These are phyloP conservation scores for Suillus subluteus DNA, from an alignment of 768 basidiomycete species.

Conservation along the genomic window DNA sequence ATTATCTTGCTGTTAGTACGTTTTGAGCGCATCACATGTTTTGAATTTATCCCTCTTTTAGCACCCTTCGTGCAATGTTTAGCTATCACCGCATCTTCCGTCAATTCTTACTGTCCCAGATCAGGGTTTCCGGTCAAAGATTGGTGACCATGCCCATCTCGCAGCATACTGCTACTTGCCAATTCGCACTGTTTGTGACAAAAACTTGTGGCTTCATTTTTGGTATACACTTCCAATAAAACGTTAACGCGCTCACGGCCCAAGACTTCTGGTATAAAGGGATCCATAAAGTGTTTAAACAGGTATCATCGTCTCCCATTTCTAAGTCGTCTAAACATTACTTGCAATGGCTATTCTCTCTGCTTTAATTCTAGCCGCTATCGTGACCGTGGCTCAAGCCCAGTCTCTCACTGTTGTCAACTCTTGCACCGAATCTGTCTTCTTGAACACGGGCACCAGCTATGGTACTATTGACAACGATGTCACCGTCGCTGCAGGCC, in stretches of 20 bases:
- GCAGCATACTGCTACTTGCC: background rate
- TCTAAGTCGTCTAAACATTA: background rate
- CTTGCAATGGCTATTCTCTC: slow-evolving; percentile 26
- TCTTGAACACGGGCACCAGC: slow-evolving; percentile 35
- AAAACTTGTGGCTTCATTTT: background rate
- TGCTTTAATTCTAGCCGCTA: slow-evolving; percentile 22
- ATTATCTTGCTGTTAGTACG: background rate
- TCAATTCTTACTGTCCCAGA: background rate
- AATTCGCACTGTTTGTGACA: too few relatives aligned
- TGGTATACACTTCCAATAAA: background rate
- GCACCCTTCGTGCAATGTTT: background rate
- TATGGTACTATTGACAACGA: slow-evolving; percentile 31
- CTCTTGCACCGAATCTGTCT: slow-evolving; percentile 28
- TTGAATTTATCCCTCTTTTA: background rate
- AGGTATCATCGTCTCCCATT: background rate
- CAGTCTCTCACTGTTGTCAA: slow-evolving; percentile 34
- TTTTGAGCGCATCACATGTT: background rate
- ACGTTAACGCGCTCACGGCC: background rate
- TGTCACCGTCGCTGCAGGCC: slow-evolving; percentile 27
- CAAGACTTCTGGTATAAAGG: background rate
- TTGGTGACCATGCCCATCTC: background rate
- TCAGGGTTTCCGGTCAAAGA: background rate
- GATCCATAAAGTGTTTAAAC: background rate
- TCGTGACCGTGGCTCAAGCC: slow-evolving; percentile 27
- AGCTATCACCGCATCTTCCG: background rate